A percentile compares a stretch with the other conserved stretches of the same genome.
phyloP scores from a whole-genome alignment of 2,329 filamentous ascomycete species.

The Cladosporium austrohemisphaericum region DNA sequence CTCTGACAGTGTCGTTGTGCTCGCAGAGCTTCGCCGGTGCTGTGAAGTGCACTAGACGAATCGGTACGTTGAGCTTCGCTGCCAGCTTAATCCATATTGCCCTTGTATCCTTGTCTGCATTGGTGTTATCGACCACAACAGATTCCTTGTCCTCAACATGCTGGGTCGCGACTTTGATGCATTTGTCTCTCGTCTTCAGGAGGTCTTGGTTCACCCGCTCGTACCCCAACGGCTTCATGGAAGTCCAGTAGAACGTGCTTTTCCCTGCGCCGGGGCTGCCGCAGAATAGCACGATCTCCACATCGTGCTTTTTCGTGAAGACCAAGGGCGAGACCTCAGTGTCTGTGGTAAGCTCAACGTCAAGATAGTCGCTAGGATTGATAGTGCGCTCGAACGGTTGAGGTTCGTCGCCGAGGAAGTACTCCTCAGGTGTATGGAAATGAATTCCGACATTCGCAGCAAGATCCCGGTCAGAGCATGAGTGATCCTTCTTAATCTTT shows the following conservation, averaged over 20 bases:
- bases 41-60: slow-evolving; percentile 83
- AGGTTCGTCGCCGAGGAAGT: slow-evolving; percentile 68
- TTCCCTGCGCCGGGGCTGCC: slow-evolving; percentile 89
- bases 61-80: slow-evolving; percentile 63
- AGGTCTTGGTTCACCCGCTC: slow-evolving; percentile 85
- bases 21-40: slow-evolving; percentile 66
- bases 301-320: slow-evolving; percentile 58
- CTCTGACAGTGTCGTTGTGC: slow-evolving; percentile 84
- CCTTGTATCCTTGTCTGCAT: slow-evolving; percentile 73
- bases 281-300: slow-evolving; percentile 80
- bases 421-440: slow-evolving; percentile 88
- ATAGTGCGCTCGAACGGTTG: slow-evolving; percentile 67
- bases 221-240: slow-evolving; percentile 75
- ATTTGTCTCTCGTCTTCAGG: slow-evolving; percentile 67
- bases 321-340: slow-evolving; percentile 22
- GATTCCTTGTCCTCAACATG: slow-evolving; percentile 62
- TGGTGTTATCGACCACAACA: slow-evolving; percentile 91
- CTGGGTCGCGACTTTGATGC: slow-evolving; percentile 67
- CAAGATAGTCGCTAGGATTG: slow-evolving; percentile 60
- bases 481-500: slow-evolving; percentile 53
- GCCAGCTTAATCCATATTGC: slow-evolving; percentile 76
- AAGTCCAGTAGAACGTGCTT: slow-evolving; percentile 80
- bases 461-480: slow-evolving; percentile 66
- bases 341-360: slow-evolving; percentile 26
- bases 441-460: slow-evolving; percentile 76